A percentile compares a stretch with the other conserved stretches of the same genome.
phyloP scores from a whole-genome alignment of 2,329 filamentous ascomycete species.

The Cytospora leucostoma region DNA sequence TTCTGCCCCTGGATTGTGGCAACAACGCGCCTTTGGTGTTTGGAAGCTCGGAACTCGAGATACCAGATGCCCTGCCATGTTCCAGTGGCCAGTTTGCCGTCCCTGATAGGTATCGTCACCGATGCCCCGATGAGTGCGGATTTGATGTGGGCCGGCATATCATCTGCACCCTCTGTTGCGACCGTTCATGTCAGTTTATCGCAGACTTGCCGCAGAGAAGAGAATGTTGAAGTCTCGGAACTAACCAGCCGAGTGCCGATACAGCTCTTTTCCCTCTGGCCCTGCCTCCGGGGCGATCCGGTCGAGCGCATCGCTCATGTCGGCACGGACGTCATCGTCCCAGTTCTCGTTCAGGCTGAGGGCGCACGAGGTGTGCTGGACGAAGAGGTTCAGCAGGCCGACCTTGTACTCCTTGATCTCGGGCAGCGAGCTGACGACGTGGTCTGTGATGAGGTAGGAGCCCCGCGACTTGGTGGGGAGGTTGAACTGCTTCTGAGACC shows the following conservation, averaged over 20 bases:
- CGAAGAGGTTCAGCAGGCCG: constrained; percentile 83
- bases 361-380: constrained; percentile 93
- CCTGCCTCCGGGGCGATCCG: constrained; percentile 81
- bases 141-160: constrained; percentile 97
- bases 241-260: constrained; percentile 62
- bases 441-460: constrained; percentile 85
- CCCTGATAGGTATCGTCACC: constrained; percentile 85
- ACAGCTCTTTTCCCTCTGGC: constrained; percentile 70
- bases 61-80: constrained; percentile 86
- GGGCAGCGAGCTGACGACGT: constrained; percentile 69
- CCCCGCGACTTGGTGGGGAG: constrained; percentile 77
- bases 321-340: constrained; percentile 77
- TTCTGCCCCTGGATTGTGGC: constrained; percentile 93
- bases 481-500: constrained; percentile 82
- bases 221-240: neutral
- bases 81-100: constrained; percentile 73
- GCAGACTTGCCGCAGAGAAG: too few relatives aligned
- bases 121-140: constrained; percentile 85
- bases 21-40: constrained; percentile 79
- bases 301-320: constrained; percentile 95
- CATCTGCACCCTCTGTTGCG: constrained; percentile 76
- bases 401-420: constrained; percentile 83
- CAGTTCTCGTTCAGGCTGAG: constrained; percentile 92
- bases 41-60: constrained; percentile 78
- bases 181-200: constrained; percentile 3